A percentile compares a stretch with the other conserved stretches of the same genome.
Evolutionary conservation across 202 grass and related monocot genomes (phyloP).

Genomic region (Zizania palustris): DNA sequence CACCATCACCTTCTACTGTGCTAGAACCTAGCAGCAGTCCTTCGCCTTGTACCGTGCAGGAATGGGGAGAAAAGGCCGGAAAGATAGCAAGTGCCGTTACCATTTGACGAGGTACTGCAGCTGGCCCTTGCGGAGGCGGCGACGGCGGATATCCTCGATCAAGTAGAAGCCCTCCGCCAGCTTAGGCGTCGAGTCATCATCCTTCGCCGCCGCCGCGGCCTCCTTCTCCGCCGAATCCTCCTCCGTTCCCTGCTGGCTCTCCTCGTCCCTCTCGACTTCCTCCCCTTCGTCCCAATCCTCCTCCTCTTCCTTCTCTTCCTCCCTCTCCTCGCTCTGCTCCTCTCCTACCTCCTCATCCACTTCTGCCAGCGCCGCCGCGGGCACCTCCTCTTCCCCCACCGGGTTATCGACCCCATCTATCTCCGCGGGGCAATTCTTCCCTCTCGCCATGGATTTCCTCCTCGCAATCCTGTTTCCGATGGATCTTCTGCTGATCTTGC

Average conservation of each 20-base stretch:
- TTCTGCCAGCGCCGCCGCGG: too few relatives aligned
- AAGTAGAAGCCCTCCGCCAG: slow-evolving; percentile 64
- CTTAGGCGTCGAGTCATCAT: slow-evolving; percentile 38
- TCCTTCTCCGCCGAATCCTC: background rate
- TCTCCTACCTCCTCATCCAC: too few relatives aligned
- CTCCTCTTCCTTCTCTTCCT: slow-evolving; percentile 11
- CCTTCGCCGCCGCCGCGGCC: background rate
- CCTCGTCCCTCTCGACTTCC: slow-evolving; percentile 21
- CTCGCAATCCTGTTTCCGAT: background rate
- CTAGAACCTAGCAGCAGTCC: background rate
- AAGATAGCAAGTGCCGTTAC: slow-evolving; percentile 20
- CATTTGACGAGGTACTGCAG: slow-evolving; percentile 84
- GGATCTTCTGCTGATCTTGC: background rate
- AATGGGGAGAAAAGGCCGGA: background rate
- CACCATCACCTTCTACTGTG: background rate
- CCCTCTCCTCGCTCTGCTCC: background rate
- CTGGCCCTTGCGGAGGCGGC: slow-evolving; percentile 52
- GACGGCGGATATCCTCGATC: slow-evolving; percentile 72
- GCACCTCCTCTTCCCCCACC: too few relatives aligned
- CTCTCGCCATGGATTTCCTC: background rate
- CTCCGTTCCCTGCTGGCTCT: background rate
- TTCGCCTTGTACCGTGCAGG: background rate
- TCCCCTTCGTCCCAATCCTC: slow-evolving; percentile 9
- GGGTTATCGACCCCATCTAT: too few relatives aligned
- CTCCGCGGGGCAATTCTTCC: background rate